Percentiles rank a stretch among this genome's conserved stretches.
These are phyloP conservation scores for Candida pseudoglaebosa DNA, from an alignment of 805 yeast genomes.

Conservation along the genomic window DNA sequence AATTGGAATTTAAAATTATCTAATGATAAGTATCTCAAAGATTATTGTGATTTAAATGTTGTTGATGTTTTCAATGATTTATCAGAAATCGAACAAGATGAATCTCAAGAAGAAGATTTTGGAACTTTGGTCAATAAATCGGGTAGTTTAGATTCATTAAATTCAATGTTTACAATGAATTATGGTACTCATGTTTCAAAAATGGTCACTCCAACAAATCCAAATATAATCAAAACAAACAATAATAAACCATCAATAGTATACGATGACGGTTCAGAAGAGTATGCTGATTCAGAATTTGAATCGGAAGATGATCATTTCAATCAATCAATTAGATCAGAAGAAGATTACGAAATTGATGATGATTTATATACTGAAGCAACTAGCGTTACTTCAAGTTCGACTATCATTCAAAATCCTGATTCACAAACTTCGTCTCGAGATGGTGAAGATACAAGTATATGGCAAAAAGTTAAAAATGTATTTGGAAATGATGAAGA, in stretches of 20 bases:
- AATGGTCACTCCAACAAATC: slow-evolving; percentile 24
- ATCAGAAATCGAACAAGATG: slow-evolving; percentile 13
- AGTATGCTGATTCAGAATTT: slow-evolving; percentile 29
- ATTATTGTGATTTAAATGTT: slow-evolving; percentile 43
- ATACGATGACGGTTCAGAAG: slow-evolving; percentile 19
- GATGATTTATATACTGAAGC: slow-evolving; percentile 8
- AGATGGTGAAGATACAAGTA: slow-evolving; percentile 14
- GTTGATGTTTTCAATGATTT: slow-evolving; percentile 35
- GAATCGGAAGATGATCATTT: slow-evolving; percentile 21
- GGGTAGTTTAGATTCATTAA: slow-evolving; percentile 35
- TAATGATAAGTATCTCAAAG: slow-evolving; percentile 42
- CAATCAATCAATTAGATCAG: slow-evolving; percentile 8
- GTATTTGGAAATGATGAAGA: slow-evolving; percentile 34
- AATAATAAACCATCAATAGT: not conserved
- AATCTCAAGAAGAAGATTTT: slow-evolving; percentile 7
- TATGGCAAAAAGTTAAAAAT: slow-evolving; percentile 43
- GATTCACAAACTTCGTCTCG: not conserved
- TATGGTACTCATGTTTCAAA: slow-evolving; percentile 39
- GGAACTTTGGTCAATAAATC: slow-evolving; percentile 20
- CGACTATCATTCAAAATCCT: slow-evolving; percentile 2
- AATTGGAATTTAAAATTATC: slow-evolving; percentile 48
- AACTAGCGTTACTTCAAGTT: slow-evolving; percentile 4
- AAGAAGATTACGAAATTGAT: slow-evolving; percentile 8
- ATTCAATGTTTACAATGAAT: slow-evolving; percentile 34
- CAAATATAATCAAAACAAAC: slow-evolving; percentile 2